These are phyloP conservation scores for Diacronema lutheri DNA, from an alignment of 78 protist genomes.

Conservation along the genomic window DNA sequence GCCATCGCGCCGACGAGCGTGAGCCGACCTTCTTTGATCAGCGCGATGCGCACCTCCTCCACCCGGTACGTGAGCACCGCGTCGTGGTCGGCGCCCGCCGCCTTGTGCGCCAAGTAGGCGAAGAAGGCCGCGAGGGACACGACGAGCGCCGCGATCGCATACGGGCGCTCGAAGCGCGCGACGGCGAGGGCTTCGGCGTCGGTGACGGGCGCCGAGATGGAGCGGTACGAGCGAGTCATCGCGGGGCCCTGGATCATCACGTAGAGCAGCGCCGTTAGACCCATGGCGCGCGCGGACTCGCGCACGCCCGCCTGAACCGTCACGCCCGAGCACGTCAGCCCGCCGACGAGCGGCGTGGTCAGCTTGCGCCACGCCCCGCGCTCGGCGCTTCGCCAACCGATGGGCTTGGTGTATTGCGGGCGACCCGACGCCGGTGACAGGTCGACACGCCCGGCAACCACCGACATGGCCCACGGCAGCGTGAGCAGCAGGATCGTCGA, in stretches of 20 bases:
- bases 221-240: background rate
- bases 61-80: background rate
- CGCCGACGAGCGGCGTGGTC: background rate
- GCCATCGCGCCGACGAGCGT: background rate
- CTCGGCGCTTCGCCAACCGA: too few species aligned
- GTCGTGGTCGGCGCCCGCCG: background rate
- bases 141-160: conserved; percentile 58
- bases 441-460: background rate
- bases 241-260: conserved; percentile 65
- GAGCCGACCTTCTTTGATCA: background rate
- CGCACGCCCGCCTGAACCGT: background rate
- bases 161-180: conserved; percentile 22
- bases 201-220: background rate
- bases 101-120: conserved; percentile 35
- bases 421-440: background rate
- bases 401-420: too few species aligned
- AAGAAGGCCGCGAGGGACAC: conserved; percentile 23
- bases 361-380: too few species aligned
- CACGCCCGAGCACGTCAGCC: conserved; percentile 6
- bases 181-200: too few species aligned
- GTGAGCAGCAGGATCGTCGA: conserved; percentile 84
- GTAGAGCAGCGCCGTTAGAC: conserved; percentile 33
- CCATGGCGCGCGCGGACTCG: conserved; percentile 52
- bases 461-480: conserved; percentile 65
- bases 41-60: background rate